A percentile compares a stretch with the other conserved stretches of the same genome.
These are phyloP conservation scores for Hyparrhenia diplandra DNA, from an alignment of 176 grass and related monocot genomes.

Conservation along the genomic window DNA sequence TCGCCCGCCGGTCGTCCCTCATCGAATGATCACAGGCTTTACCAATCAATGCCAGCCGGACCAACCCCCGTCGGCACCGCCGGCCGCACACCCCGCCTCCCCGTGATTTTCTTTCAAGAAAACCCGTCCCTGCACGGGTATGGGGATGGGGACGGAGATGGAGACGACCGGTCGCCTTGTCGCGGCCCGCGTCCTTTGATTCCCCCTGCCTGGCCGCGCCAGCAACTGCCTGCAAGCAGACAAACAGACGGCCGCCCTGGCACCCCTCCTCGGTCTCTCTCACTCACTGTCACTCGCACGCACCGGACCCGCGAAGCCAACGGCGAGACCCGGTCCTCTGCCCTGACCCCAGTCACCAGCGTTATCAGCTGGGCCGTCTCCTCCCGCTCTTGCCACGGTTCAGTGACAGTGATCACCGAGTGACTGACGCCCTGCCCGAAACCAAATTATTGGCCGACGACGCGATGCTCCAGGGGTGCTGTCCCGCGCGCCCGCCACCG, in stretches of 20 bases:
- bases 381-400: background rate
- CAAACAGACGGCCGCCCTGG: conserved; percentile 37
- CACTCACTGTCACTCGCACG: background rate
- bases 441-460: conserved; percentile 15
- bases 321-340: background rate
- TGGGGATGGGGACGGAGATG: background rate
- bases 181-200: conserved; percentile 39
- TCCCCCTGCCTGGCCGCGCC: conserved; percentile 34
- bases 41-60: background rate
- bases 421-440: background rate
- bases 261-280: background rate
- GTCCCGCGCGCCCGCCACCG: conserved; percentile 35
- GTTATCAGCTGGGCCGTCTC: conserved; percentile 6
- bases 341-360: background rate
- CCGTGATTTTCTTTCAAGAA: background rate
- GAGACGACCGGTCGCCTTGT: conserved; percentile 44
- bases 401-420: background rate
- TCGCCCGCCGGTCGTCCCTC: background rate
- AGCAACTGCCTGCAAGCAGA: conserved; percentile 16
- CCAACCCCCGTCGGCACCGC: background rate
- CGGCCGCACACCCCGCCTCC: background rate
- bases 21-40: conserved; percentile 20
- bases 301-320: background rate
- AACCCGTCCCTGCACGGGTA: background rate
- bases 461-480: conserved; percentile 60